Evolutionary conservation across 495 filamentous ascomycete genomes (phyloP), one percentile per base, ranked within the genome.

Genomic region (Penicillium paradoxum): DNA sequence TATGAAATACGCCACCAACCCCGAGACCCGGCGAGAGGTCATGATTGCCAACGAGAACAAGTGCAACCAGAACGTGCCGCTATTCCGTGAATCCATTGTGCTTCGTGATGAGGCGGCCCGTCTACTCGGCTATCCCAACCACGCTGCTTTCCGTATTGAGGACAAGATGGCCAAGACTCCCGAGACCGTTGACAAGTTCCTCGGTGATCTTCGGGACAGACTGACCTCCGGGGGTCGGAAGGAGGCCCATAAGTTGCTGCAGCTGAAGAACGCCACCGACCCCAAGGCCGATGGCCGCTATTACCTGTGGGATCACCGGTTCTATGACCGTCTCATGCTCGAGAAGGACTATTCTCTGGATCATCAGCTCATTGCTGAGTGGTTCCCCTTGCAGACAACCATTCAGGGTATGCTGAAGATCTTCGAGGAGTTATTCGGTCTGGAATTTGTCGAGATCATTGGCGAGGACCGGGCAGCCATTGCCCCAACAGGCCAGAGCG

Each of bases 111-210:
- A 98, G 71, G 89, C 86, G 19, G 93, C 95, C 30, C 84, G 95
- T 45, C 73, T 98, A 34, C 75, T 98, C 21, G 91, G 90, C 6
- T 98, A 96, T 69, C 87, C 86, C 17, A 88, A 95, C 62, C 92
- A 97, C 71, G 93, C 93, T 27, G 82, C 89, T 18, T 91, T 96
- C 77, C 79, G 82, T 29, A 88, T 98, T 40, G 92, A 96, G 68
- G 88, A 93, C 53, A 97, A 96, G 80, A 98, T 98, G 95, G 91
- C 91, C 50, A 97, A 97, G 78, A 87, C 83, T 0, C 84, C 91
- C 0, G 82, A 89, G 71, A 90, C 86, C 0, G 95, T 98, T 0
- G 74, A 91, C 60, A 80, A 82, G 48, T 97, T 98, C 70, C 69
- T 98, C 17, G 82, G 78, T 6, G 92, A 95, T 68, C 74, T 98